phyloP scores from a whole-genome alignment of 495 filamentous ascomycete species.

The Podospora anserina region DNA sequence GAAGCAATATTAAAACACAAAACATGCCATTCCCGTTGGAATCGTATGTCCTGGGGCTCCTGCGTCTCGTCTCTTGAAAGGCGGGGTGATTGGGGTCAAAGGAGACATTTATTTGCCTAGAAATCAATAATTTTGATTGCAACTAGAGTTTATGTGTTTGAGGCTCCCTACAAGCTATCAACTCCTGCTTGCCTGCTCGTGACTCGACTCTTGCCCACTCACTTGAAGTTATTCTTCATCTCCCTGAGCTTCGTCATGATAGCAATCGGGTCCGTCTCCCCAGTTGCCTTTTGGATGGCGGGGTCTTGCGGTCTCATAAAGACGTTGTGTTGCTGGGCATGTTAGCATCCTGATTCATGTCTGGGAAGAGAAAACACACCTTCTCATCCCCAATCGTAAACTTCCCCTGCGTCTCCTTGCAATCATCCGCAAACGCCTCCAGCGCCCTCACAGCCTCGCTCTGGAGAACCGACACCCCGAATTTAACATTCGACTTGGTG shows the following conservation, averaged over 20 bases:
- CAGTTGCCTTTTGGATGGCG: conserved; percentile 76
- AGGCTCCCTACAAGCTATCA: conserved; percentile 2
- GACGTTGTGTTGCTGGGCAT: conserved; percentile 76
- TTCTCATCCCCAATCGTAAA: conserved; percentile 99
- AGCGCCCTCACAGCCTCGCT: conserved; percentile 74
- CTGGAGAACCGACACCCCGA: conserved; percentile 69
- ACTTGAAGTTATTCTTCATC: conserved; percentile 88
- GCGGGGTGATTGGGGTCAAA: conserved; percentile 4
- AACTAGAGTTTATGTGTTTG: background rate
- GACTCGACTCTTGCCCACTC: conserved; percentile 33
- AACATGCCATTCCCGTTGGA: conserved; percentile 18
- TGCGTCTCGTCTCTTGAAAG: conserved; percentile 12
- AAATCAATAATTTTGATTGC: too few relatives aligned
- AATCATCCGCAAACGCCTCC: conserved; percentile 68
- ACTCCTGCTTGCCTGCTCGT: background rate
- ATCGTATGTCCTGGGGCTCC: conserved; percentile 25
- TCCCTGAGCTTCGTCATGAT: conserved; percentile 85
- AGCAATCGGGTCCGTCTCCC: conserved; percentile 75
- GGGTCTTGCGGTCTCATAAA: conserved; percentile 92
- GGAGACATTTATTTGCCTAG: background rate
- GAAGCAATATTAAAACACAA: conserved; percentile 45
- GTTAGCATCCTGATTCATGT: background rate
- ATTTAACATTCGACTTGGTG: conserved; percentile 90
- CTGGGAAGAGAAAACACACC: conserved; percentile 45
- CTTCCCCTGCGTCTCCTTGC: conserved; percentile 87